Percentiles rank a stretch among this genome's conserved stretches.
These are phyloP conservation scores for Sclerotinia nivalis DNA, from an alignment of 2,329 filamentous ascomycete species.

Conservation along the genomic window DNA sequence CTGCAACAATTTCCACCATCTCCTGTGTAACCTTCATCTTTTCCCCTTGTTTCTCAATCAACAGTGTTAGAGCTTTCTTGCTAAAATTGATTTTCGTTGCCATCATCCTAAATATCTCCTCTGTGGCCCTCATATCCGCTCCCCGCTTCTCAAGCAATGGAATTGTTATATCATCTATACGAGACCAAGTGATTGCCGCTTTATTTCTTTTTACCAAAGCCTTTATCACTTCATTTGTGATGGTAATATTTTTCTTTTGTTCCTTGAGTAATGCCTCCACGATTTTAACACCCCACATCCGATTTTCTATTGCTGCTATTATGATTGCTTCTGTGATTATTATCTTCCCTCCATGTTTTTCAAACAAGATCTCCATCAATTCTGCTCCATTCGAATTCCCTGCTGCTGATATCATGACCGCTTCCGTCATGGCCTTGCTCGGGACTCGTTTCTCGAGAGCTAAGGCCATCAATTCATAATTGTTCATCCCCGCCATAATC, in stretches of 20 bases:
- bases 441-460: neutral
- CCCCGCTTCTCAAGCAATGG: neutral
- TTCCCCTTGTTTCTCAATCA: neutral
- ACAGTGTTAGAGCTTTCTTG: neutral
- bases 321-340: neutral
- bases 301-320: rapidly evolving
- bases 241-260: neutral
- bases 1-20: neutral
- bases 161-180: neutral
- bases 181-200: too few relatives aligned
- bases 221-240: neutral
- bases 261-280: neutral
- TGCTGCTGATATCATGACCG: neutral
- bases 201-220: too few relatives aligned
- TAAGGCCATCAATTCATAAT: neutral
- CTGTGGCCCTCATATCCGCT: neutral
- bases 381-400: rapidly evolving
- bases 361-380: neutral
- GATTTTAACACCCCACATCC: rapidly evolving
- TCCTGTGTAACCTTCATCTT: neutral
- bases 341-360: neutral
- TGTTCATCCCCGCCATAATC: neutral
- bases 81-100: rapidly evolving
- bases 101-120: neutral
- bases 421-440: too few relatives aligned